Evolutionary conservation across 2,329 filamentous ascomycete species (phyloP).

Genomic region (Aureobasidium lini): DNA sequence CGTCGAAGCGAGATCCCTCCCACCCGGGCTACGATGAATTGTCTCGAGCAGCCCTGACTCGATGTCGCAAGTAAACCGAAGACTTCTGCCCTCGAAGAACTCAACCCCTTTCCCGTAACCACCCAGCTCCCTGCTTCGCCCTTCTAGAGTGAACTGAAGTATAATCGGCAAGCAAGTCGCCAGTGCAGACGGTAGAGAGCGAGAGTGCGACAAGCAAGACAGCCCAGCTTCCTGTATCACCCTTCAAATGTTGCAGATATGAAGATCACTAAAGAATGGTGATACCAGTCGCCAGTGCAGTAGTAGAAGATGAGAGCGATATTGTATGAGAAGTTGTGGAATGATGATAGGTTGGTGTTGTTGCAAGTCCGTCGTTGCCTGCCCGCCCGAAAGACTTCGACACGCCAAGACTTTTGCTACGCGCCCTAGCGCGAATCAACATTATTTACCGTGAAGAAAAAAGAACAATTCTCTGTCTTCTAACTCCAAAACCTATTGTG

Average conservation of each 20-base stretch:
- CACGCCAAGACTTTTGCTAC: neutral
- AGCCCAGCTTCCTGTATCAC: neutral
- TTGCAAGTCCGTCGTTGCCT: neutral
- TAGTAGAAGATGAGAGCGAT: neutral
- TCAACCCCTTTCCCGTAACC: neutral
- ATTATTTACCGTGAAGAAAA: neutral
- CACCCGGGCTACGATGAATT: slow-evolving; percentile 1
- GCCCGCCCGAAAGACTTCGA: neutral
- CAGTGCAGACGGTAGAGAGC: neutral
- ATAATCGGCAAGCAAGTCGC: neutral
- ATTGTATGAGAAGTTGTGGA: neutral
- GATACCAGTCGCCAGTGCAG: slow-evolving; percentile 1
- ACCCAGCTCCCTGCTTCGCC: slow-evolving; percentile 1
- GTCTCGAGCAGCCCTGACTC: slow-evolving; percentile 12
- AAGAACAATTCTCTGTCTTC: neutral
- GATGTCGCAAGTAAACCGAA: neutral
- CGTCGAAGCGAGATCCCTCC: slow-evolving; percentile 6
- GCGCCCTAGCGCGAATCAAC: neutral
- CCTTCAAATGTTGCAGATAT: neutral
- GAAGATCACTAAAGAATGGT: slow-evolving; percentile 5
- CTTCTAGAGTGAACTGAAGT: slow-evolving; percentile 6
- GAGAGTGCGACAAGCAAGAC: neutral
- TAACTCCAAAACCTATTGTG: no score
- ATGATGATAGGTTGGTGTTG: neutral
- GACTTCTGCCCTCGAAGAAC: neutral